Conservation (phyloP, 192 early-diverging fungal species). For the Mortierella claussenii region DNA sequence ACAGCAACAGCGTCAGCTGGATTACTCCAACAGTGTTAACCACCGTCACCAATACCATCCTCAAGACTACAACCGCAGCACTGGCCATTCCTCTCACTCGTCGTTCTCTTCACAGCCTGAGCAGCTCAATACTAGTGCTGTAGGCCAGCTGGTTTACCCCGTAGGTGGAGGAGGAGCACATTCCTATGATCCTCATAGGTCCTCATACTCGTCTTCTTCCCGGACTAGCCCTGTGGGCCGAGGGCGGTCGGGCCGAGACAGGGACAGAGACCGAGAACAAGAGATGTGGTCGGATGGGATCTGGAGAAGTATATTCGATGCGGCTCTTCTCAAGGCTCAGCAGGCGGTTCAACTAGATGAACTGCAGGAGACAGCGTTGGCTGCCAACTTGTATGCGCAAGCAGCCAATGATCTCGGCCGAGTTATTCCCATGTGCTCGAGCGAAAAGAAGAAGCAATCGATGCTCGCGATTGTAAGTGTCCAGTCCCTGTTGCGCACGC, state of each 20-base stretch:
- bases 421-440: conserved; percentile 50
- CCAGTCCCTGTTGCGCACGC: neutral
- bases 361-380: conserved; percentile 37
- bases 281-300: conserved; percentile 26
- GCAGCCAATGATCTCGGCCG: conserved; percentile 47
- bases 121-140: conserved; percentile 5
- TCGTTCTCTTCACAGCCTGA: conserved; percentile 37
- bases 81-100: conserved; percentile 24
- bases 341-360: conserved; percentile 51
- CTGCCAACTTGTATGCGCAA: conserved; percentile 45
- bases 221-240: conserved; percentile 26
- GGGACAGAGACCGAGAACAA: conserved; percentile 8
- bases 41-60: neutral
- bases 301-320: conserved; percentile 49
- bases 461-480: conserved; percentile 49
- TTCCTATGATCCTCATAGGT: conserved; percentile 21
- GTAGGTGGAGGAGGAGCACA: conserved; percentile 1
- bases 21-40: conserved; percentile 1
- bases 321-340: conserved; percentile 45
- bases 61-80: conserved; percentile 1
- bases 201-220: conserved; percentile 37
- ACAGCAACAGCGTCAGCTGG: no score
- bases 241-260: conserved; percentile 8
- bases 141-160: conserved; percentile 1
- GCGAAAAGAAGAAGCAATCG: conserved; percentile 51